Evolutionary conservation across 1,284 basidiomycete genomes (phyloP).

Genomic region (Malassezia furfur): DNA sequence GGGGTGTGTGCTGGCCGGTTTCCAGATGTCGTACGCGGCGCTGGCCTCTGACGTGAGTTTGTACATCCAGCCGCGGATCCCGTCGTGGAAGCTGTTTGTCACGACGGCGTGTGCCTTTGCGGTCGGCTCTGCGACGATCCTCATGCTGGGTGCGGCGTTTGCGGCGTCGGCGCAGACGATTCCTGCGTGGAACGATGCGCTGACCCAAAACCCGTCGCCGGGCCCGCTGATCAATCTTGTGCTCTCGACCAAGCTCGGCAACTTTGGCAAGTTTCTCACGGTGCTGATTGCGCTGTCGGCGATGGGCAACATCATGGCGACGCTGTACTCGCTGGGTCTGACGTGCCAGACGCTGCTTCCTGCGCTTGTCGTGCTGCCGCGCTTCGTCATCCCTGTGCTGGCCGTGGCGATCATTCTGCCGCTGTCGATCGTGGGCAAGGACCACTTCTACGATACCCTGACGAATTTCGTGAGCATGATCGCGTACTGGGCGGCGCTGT

Average conservation of each 20-base stretch:
- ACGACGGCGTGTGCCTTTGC: conserved; percentile 57
- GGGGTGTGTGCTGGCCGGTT: conserved; percentile 56
- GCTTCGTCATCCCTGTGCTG: conserved; percentile 74
- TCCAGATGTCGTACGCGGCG: conserved; percentile 53
- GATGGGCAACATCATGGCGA: conserved; percentile 71
- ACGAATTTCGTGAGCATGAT: conserved; percentile 54
- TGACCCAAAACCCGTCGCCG: conserved; percentile 40
- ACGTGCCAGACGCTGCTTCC: conserved; percentile 56
- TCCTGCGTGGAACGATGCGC: conserved; percentile 51
- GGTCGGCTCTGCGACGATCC: conserved; percentile 55
- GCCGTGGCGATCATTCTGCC: conserved; percentile 65
- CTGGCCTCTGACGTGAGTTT: conserved; percentile 45
- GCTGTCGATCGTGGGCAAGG: conserved; percentile 58
- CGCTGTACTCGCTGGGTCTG: conserved; percentile 51
- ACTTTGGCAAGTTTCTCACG: conserved; percentile 75
- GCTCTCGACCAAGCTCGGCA: conserved; percentile 57
- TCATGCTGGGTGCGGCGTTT: conserved; percentile 56
- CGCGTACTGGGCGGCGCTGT: conserved; percentile 61
- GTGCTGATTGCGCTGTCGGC: conserved; percentile 66
- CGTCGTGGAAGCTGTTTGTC: conserved; percentile 53
- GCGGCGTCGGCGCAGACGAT: conserved; percentile 55
- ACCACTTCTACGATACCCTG: conserved; percentile 58
- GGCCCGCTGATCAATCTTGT: conserved; percentile 68
- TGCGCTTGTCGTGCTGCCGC: conserved; percentile 64
- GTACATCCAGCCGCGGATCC: conserved; percentile 51